Base-by-base conservation (phyloP, 768 basidiomycete genomes). In the Lactarius pseudohatsudake region DNA sequence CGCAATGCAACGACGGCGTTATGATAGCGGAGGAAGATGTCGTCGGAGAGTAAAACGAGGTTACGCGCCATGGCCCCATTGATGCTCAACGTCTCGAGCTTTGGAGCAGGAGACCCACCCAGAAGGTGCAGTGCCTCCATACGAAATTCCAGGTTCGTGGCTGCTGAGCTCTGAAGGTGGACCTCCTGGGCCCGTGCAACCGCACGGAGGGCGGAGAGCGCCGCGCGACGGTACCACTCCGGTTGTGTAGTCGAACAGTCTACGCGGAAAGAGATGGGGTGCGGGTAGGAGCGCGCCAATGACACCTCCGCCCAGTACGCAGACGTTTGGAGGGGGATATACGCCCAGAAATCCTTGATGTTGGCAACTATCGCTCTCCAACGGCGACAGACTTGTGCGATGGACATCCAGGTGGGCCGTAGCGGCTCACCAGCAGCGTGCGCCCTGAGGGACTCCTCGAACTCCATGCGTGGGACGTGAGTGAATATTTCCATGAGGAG, bases 311-410 rank as follows among this genome's bases (percentile, higher is more conserved):
- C 59, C 59, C 64, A 65, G 60, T 66, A 32, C n/a, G 20, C 13
- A 18, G 65, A 57, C 34, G 60, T 18, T 16, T 57, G 43, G 20
- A 66, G 43, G 0, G 65, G 55, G 45, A 66, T 58, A 38, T 53
- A 66, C 9, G 61, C 40, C 65, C 65, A 66, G 28, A 66, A 62
- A 4, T 40, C 57, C 30, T 62, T 61, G 50, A 45, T 62, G 56
- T 57, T 20, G 16, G 56, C 22, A 8, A 50, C 36, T 34, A 58
- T 43, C 10, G 22, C 22, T 10, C 61, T 38, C 65, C 65, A 66
- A 28, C 9, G 30, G 4, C 30, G 65, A 15, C 65, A 62, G 56
- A 58, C 57, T 4, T 66, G 61, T 1, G 45, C 10, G 36, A 66
- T 58, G 28, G 56, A 36, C 30, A 58, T 57, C 61, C 56, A 66